Conservation (phyloP, 2,329 filamentous ascomycete genomes). For the Neopestalotiopsis rosae region DNA sequence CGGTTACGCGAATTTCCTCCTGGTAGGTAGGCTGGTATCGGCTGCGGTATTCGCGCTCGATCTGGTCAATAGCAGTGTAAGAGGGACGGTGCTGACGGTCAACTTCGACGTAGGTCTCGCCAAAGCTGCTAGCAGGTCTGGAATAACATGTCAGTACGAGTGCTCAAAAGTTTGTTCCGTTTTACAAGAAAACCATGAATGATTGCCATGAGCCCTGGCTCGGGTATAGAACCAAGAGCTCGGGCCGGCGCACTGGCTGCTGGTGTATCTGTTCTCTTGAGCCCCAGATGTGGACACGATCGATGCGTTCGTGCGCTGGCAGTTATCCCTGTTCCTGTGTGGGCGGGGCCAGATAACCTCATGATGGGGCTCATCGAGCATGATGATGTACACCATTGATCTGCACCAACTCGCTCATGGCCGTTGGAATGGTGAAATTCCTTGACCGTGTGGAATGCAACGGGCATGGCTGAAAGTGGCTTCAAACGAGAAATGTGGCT, state of each 20-base stretch:
- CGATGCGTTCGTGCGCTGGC: constrained; percentile 1
- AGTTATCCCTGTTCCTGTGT: background rate
- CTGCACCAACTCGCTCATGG: background rate
- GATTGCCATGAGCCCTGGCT: background rate
- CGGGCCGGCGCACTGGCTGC: background rate
- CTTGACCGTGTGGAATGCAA: background rate
- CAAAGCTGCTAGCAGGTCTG: constrained; percentile 47
- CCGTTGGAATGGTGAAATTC: background rate
- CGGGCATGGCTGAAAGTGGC: no score
- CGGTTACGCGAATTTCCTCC: constrained; percentile 31
- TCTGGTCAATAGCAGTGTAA: constrained; percentile 62
- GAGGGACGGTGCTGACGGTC: constrained; percentile 58
- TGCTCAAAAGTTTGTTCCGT: background rate
- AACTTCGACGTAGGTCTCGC: constrained; percentile 71
- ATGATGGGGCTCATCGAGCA: background rate
- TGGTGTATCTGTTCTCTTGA: background rate
- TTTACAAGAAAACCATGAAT: background rate
- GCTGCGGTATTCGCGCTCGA: constrained; percentile 70
- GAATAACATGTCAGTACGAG: constrained; percentile 32
- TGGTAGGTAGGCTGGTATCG: constrained; percentile 59
- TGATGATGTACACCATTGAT: background rate
- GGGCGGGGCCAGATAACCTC: background rate
- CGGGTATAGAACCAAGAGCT: background rate
- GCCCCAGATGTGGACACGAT: background rate
- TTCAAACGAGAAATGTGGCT: constrained; percentile 13